Evolutionary conservation across 202 grass and related monocot genomes (phyloP), one percentile per base, ranked within the genome.

Genomic region (Hordeum pubiflorum): DNA sequence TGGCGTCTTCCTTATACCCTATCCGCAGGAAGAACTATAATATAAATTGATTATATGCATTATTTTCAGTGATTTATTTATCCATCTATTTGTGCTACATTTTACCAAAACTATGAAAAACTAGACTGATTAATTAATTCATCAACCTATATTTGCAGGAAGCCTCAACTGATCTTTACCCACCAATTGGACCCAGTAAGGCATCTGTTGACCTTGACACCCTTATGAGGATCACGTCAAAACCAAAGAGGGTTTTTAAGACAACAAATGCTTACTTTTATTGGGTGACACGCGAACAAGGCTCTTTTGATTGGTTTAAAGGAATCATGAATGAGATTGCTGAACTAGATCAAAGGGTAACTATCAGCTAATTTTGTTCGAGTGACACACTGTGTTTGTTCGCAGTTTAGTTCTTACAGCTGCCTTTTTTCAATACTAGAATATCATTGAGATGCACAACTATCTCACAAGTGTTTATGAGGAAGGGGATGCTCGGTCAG

Each of bases 221-320:
- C 24, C 84, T 97, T 70, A 91, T 93, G 88, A 89, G 88, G 81
- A 85, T 90, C 27, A 81, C 91, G 8, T 93, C 93, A 54, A 90
- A 88, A 80, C 93, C 91, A 72, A 97, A 91, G 86, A 87, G 84
- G 71, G 82, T 79, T 82, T 86, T 97, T 18, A 97, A 91, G 55
- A 97, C 93, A 38, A 97, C 88, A 64, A 93, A 97, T 83, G 93
- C 93, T 61, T 97, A 97, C 75, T 97, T 97, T 86, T 97, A 97
- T 79, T 97, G 93, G 93, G 93, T 97, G 26, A 97, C 93, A 75
- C 90, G 93, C 0, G 93, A 97, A 75, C 93, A 97, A 87, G 93
- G 93, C 67, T 97, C 93, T 70, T 97, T 97, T 79, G 93, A 97
- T 87, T 97, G 93, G 93, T 97, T 97, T 89, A 97, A 97, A 78